phyloP scores from a whole-genome alignment of 1,284 basidiomycete species.

The Hymenochaete sp. region DNA sequence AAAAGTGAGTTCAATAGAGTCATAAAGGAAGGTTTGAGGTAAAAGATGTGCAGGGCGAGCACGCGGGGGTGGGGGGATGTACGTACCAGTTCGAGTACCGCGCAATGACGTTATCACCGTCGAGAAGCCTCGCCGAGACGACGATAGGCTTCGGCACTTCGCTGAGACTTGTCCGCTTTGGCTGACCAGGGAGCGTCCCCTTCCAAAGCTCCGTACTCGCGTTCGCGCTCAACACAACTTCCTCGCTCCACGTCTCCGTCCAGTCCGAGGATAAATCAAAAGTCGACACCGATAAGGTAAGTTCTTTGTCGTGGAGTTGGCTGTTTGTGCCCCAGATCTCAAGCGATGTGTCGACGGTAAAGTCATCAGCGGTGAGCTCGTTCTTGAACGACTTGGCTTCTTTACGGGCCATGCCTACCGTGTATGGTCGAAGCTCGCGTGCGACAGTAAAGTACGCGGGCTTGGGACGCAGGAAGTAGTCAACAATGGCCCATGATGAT shows the following conservation, averaged over 20 bases:
- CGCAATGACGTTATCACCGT: slow-evolving; percentile 51
- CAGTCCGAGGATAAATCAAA: slow-evolving; percentile 63
- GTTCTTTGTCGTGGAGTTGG: slow-evolving; percentile 48
- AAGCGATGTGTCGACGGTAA: slow-evolving; percentile 56
- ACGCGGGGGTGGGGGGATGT: too few relatives aligned
- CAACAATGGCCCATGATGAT: slow-evolving; percentile 72
- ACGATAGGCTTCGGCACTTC: slow-evolving; percentile 62
- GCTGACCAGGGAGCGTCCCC: slow-evolving; percentile 62
- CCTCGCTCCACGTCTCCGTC: slow-evolving; percentile 42
- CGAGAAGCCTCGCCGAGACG: slow-evolving; percentile 66
- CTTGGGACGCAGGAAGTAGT: slow-evolving; percentile 72
- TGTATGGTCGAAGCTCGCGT: slow-evolving; percentile 62
- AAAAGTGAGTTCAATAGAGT: too few relatives aligned
- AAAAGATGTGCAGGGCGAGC: background rate
- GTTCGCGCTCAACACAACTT: slow-evolving; percentile 57
- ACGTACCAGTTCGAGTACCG: slow-evolving; percentile 72
- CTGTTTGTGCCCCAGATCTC: slow-evolving; percentile 84
- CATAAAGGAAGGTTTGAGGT: background rate
- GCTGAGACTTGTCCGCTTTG: slow-evolving; percentile 53
- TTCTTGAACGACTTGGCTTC: slow-evolving; percentile 53
- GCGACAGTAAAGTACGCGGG: slow-evolving; percentile 66
- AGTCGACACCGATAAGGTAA: slow-evolving; percentile 54
- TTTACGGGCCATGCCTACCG: slow-evolving; percentile 75
- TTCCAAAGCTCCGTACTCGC: slow-evolving; percentile 76
- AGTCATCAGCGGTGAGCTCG: slow-evolving; percentile 51